These are phyloP conservation scores for Leptosphaerulina australis DNA, from an alignment of 2,329 filamentous ascomycete genomes.

Conservation along the genomic window DNA sequence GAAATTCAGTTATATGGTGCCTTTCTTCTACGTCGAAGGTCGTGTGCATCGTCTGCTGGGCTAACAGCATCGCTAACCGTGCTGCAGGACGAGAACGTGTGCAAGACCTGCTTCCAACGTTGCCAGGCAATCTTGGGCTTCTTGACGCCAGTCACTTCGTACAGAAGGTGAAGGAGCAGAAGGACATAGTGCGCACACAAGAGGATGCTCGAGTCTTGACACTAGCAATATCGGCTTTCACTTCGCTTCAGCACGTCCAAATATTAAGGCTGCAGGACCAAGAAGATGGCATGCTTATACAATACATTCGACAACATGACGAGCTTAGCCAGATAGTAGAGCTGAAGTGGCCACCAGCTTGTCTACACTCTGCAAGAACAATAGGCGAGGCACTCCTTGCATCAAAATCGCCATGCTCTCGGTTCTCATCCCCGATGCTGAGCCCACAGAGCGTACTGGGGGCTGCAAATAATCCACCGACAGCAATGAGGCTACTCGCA, in stretches of 20 bases:
- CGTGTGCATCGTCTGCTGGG: neutral
- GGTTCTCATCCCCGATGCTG: constrained; percentile 68
- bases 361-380: constrained; percentile 65
- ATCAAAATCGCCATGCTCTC: constrained; percentile 62
- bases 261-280: constrained; percentile 67
- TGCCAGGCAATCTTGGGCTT: constrained; percentile 44
- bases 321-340: constrained; percentile 55
- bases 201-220: constrained; percentile 61
- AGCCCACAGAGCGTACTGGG: constrained; percentile 64
- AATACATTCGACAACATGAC: constrained; percentile 58
- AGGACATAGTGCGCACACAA: constrained; percentile 56
- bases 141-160: constrained; percentile 52
- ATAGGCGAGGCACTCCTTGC: constrained; percentile 63
- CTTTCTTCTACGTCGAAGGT: constrained; percentile 64
- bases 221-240: constrained; percentile 63
- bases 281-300: constrained; percentile 61
- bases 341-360: constrained; percentile 67
- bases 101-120: constrained; percentile 47
- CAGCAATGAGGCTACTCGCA: constrained; percentile 58
- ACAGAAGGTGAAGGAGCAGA: constrained; percentile 57
- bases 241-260: constrained; percentile 67
- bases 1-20: constrained; percentile 66
- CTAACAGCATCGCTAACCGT: constrained; percentile 29
- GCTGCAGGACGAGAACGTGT: constrained; percentile 49
- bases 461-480: constrained; percentile 56